phyloP scores from a whole-genome alignment of 306 rosid genomes.

The Lablab purpureus region DNA sequence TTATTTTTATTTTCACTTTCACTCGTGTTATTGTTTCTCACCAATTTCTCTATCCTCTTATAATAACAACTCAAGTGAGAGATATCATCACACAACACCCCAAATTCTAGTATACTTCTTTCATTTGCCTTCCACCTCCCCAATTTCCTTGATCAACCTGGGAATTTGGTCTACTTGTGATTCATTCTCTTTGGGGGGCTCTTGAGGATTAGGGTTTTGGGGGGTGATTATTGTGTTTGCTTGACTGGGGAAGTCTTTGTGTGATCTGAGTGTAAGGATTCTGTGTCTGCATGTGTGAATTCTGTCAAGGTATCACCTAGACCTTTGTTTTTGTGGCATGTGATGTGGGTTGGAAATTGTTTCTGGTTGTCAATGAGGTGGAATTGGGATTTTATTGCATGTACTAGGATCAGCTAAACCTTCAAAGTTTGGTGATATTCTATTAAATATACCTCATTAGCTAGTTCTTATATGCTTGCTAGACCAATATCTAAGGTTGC shows the following conservation, averaged over 20 bases:
- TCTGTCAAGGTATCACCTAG: constrained; percentile 42
- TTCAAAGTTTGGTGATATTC: constrained; percentile 2
- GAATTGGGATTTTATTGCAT: constrained; percentile 22
- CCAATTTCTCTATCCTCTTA: neutral
- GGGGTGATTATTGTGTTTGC: neutral
- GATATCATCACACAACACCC: constrained; percentile 38
- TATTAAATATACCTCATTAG: neutral
- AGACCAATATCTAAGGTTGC: constrained; percentile 29
- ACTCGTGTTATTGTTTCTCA: neutral
- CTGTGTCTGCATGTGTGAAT: constrained; percentile 37
- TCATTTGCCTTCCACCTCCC: neutral
- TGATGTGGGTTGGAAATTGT: constrained; percentile 33
- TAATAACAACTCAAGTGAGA: constrained; percentile 25
- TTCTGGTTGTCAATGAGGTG: constrained; percentile 28
- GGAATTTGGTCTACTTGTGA: constrained; percentile 25
- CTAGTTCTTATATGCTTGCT: neutral
- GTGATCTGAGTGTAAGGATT: constrained; percentile 6
- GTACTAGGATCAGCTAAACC: constrained; percentile 8
- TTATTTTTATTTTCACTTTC: neutral
- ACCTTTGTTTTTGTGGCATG: constrained; percentile 4
- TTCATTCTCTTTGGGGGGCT: neutral
- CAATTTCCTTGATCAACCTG: neutral
- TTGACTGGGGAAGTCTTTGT: neutral
- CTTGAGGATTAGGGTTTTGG: constrained; percentile 13
- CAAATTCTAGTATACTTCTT: constrained; percentile 42